These are phyloP conservation scores for Nephelium lappaceum DNA, from an alignment of 345 rosid species.

Conservation along the genomic window DNA sequence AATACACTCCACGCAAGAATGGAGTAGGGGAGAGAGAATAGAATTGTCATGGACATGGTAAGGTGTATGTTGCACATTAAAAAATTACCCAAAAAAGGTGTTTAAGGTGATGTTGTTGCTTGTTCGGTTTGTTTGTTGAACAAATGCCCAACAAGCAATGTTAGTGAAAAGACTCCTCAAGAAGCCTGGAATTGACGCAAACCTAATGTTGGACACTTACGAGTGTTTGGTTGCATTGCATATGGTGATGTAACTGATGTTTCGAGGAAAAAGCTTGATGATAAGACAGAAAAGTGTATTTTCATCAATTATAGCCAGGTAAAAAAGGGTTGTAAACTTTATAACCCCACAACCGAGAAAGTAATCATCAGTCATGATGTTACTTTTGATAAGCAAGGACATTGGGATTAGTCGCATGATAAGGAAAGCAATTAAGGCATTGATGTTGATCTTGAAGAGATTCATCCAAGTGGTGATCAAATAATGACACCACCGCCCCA, in stretches of 20 bases:
- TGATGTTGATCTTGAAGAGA: too few relatives aligned
- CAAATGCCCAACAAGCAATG: background rate
- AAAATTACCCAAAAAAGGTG: background rate
- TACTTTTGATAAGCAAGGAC: too few relatives aligned
- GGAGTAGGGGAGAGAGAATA: constrained; percentile 11
- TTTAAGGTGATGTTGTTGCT: background rate
- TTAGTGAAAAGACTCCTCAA: background rate
- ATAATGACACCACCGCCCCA: too few relatives aligned
- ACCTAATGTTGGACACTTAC: background rate
- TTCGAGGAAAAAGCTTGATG: background rate
- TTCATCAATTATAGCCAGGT: too few relatives aligned
- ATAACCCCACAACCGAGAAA: background rate
- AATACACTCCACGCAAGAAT: constrained; percentile 16
- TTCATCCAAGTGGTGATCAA: too few relatives aligned
- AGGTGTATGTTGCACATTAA: constrained; percentile 2
- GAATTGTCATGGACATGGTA: constrained; percentile 11
- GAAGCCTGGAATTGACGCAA: background rate
- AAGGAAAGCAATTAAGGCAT: too few relatives aligned
- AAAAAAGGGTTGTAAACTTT: background rate
- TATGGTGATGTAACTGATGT: constrained; percentile 14
- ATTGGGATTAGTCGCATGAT: too few relatives aligned
- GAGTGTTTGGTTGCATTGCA: constrained; percentile 7
- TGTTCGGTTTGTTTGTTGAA: constrained; percentile 5
- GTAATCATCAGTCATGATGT: too few relatives aligned
- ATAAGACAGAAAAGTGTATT: too few relatives aligned